These are phyloP conservation scores for Trametes pubescens DNA, from an alignment of 1,284 basidiomycete species.

Conservation along the genomic window DNA sequence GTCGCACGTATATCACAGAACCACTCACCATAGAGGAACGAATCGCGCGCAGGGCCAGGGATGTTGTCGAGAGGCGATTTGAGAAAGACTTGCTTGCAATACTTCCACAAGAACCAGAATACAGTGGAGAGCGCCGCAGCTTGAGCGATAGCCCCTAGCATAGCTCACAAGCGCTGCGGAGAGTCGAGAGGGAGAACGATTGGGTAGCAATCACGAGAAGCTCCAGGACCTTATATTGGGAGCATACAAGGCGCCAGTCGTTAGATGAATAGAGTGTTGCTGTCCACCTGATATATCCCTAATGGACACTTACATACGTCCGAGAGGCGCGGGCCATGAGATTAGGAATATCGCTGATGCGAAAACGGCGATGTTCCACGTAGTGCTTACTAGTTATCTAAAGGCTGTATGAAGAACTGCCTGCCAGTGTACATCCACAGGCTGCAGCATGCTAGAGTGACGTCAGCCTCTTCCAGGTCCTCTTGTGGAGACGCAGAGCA, in stretches of 20 bases:
- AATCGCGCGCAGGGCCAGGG: conserved; percentile 17
- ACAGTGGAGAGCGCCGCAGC: background rate
- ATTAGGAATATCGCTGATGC: no score
- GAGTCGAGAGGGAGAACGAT: background rate
- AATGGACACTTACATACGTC: background rate
- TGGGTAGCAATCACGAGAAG: background rate
- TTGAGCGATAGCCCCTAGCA: background rate
- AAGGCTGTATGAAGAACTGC: no score
- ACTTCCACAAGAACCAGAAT: conserved; percentile 6
- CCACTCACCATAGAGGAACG: conserved; percentile 19
- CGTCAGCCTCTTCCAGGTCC: no score
- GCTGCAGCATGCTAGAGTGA: no score
- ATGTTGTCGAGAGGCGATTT: conserved; percentile 22
- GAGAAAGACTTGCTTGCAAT: conserved; percentile 12
- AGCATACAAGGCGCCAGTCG: background rate
- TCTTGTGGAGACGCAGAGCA: no score
- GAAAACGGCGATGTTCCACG: no score
- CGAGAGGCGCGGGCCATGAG: background rate
- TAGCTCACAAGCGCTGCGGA: background rate
- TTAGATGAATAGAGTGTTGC: no score
- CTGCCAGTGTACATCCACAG: no score
- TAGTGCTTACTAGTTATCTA: no score
- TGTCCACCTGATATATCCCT: background rate
- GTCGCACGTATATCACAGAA: background rate
- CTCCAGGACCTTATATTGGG: background rate